Percentiles rank a stretch among this genome's conserved stretches.
Evolutionary conservation across 176 grass and related monocot genomes (phyloP).

Genomic region (Zoysia pacifica): DNA sequence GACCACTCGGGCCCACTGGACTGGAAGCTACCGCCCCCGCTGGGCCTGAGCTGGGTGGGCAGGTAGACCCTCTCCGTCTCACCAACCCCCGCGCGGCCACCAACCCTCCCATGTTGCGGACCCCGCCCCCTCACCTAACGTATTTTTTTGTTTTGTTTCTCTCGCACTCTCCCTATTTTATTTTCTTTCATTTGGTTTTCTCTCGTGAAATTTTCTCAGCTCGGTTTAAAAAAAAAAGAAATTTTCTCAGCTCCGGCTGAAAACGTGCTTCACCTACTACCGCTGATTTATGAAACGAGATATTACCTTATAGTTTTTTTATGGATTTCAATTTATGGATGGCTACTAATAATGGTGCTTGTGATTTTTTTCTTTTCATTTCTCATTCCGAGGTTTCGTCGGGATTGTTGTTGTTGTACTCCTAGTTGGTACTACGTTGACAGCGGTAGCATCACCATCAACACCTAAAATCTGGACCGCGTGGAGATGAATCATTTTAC

Average conservation of each 20-base stretch:
- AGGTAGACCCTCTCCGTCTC: not conserved
- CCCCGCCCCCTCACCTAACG: conserved; percentile 13
- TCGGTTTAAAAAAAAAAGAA: not conserved
- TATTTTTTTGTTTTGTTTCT: not conserved
- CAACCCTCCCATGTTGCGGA: conserved; percentile 3
- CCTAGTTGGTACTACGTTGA: not conserved
- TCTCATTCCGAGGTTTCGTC: not conserved
- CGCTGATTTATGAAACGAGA: not conserved
- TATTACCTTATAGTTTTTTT: not conserved
- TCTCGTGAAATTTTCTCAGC: not conserved
- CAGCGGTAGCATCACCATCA: not conserved
- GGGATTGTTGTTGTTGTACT: not conserved
- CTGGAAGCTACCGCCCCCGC: not conserved
- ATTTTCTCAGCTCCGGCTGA: too few species aligned
- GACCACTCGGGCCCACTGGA: not conserved
- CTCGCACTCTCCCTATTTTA: not conserved
- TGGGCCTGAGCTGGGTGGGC: not conserved
- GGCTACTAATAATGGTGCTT: not conserved
- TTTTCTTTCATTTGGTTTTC: not conserved
- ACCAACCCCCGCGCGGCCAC: conserved; percentile 26
- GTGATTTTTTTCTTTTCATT: not conserved
- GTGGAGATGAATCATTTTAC: not conserved
- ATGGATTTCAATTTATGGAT: not conserved
- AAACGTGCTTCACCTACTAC: not conserved
- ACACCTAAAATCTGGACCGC: not conserved